Evolutionary conservation across 1,139 yeast genomes (phyloP).

Genomic region (Scheffersomyces insectosa): DNA sequence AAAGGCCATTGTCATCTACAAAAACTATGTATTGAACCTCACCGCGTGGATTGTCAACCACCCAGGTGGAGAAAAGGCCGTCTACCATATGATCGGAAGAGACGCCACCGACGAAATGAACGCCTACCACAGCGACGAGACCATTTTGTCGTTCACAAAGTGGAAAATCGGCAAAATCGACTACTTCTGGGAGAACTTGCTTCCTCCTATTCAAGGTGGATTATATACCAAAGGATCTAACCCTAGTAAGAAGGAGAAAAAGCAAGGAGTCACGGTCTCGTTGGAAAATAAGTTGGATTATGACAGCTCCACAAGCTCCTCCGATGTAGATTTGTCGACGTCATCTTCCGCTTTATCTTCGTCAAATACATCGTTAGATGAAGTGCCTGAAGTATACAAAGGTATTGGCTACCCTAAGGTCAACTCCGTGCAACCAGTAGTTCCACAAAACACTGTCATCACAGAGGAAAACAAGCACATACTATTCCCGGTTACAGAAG

Average conservation of each 20-base stretch:
- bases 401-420: constrained; percentile 41
- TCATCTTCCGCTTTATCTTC: constrained; percentile 14
- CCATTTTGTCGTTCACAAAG: constrained; percentile 47
- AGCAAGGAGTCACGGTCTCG: constrained; percentile 1
- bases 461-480: constrained; percentile 35
- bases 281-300: constrained; percentile 21
- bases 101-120: constrained; percentile 92
- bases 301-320: constrained; percentile 11
- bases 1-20: constrained; percentile 66
- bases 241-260: background rate
- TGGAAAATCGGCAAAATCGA: constrained; percentile 69
- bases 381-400: constrained; percentile 4
- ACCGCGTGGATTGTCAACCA: constrained; percentile 72
- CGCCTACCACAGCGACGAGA: constrained; percentile 70
- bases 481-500: constrained; percentile 32
- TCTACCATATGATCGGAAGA: constrained; percentile 80
- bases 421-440: constrained; percentile 41
- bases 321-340: constrained; percentile 12
- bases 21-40: constrained; percentile 60
- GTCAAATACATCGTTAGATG: constrained; percentile 5
- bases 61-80: constrained; percentile 90
- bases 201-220: constrained; percentile 92
- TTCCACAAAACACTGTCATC: constrained; percentile 50
- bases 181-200: constrained; percentile 65
- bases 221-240: constrained; percentile 29